Evolutionary conservation across 78 protist species (phyloP).

Genomic region (Speleostelium caveatum): DNA sequence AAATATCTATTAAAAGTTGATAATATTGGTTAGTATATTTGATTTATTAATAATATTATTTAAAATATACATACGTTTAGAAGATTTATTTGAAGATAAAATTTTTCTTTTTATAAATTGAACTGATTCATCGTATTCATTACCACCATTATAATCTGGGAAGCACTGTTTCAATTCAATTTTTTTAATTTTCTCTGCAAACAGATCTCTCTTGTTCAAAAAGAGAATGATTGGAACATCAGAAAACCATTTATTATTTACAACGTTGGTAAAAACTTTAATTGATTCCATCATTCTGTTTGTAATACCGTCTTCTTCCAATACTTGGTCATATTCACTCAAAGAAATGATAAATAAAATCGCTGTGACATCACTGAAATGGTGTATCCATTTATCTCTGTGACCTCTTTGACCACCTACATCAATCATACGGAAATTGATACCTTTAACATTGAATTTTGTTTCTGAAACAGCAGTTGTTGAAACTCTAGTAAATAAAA

Average conservation of each 20-base stretch:
- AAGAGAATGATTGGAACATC: constrained; percentile 81
- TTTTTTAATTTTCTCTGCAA: constrained; percentile 85
- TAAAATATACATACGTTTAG: constrained; percentile 8
- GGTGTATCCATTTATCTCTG: constrained; percentile 93
- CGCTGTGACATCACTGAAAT: constrained; percentile 88
- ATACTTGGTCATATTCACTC: constrained; percentile 82
- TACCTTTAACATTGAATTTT: constrained; percentile 57
- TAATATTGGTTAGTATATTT: constrained; percentile 41
- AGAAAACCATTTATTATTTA: constrained; percentile 83
- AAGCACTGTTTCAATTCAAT: constrained; percentile 73
- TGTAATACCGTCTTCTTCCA: constrained; percentile 80
- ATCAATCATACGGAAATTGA: constrained; percentile 85
- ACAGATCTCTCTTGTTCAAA: constrained; percentile 92
- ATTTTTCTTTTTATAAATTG: constrained; percentile 70
- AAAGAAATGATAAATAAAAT: constrained; percentile 83
- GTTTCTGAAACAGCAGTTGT: constrained; percentile 84
- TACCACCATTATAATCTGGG: constrained; percentile 77
- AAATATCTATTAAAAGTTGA: constrained; percentile 61
- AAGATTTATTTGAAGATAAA: constrained; percentile 33
- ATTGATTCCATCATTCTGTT: constrained; percentile 86
- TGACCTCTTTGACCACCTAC: constrained; percentile 95
- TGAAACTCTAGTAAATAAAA: constrained; percentile 85
- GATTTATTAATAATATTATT: constrained; percentile 14
- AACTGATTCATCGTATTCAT: constrained; percentile 60
- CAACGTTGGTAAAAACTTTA: constrained; percentile 71